Evolutionary conservation across 2,329 filamentous ascomycete species (phyloP).

Genomic region (Chaetoscypha palmicola): DNA sequence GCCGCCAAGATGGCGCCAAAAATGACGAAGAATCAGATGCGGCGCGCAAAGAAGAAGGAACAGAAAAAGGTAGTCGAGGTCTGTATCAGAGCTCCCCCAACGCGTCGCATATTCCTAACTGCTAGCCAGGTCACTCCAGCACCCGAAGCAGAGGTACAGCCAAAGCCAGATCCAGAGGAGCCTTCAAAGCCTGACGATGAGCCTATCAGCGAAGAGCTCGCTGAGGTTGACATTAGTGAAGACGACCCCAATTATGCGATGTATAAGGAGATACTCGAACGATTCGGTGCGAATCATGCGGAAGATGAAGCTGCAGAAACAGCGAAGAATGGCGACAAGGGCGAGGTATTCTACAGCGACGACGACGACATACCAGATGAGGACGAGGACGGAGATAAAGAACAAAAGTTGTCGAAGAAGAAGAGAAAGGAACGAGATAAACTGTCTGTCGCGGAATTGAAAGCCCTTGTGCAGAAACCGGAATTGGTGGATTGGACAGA

Average conservation of each 20-base stretch:
- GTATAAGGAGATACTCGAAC: conserved; percentile 76
- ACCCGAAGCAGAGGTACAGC: conserved; percentile 25
- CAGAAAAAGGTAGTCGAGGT: conserved; percentile 67
- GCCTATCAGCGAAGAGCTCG: conserved; percentile 31
- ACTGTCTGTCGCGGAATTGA: conserved; percentile 89
- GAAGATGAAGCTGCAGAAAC: conserved; percentile 60
- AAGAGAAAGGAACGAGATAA: conserved; percentile 88
- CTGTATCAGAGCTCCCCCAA: conserved; percentile 8
- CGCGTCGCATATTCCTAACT: not conserved
- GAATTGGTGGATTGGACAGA: conserved; percentile 98
- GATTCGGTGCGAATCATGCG: conserved; percentile 60
- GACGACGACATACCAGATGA: conserved; percentile 83
- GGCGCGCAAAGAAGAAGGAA: conserved; percentile 90
- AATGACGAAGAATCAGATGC: conserved; percentile 89
- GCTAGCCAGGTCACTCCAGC: conserved; percentile 29
- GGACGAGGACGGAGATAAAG: conserved; percentile 60
- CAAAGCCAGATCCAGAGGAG: conserved; percentile 19
- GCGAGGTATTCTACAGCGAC: conserved; percentile 75
- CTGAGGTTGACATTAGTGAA: conserved; percentile 45
- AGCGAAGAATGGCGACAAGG: conserved; percentile 65
- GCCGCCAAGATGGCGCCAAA: conserved; percentile 56
- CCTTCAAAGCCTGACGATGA: not conserved
- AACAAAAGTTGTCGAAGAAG: conserved; percentile 82
- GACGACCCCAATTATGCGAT: conserved; percentile 75
- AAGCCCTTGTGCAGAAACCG: conserved; percentile 81